Conservation (phyloP, 2,329 filamentous ascomycete genomes). For the Tolypocladium inflatum region DNA sequence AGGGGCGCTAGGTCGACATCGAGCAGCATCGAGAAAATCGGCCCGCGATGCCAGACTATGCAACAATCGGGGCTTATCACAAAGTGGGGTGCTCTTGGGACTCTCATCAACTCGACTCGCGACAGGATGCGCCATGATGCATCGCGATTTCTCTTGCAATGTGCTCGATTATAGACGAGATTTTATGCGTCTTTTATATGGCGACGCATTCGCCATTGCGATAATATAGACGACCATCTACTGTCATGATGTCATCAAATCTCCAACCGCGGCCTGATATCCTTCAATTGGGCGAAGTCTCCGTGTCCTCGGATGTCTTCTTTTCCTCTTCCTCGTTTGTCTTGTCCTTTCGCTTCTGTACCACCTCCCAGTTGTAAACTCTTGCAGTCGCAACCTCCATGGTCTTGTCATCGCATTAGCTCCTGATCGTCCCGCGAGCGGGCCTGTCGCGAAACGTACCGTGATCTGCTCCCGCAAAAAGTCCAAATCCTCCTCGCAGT, state of each 20-base stretch:
- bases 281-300: slow-evolving; percentile 4
- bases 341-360: slow-evolving; percentile 89
- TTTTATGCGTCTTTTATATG: not conserved
- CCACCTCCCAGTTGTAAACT: slow-evolving; percentile 99
- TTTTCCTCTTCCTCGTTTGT: slow-evolving; percentile 44
- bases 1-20: not conserved
- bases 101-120: not conserved
- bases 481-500: slow-evolving; percentile 93
- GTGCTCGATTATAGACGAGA: not conserved
- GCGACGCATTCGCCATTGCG: not conserved
- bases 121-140: not conserved
- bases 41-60: slow-evolving; percentile 6
- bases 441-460: slow-evolving; percentile 37
- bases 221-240: not conserved
- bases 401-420: slow-evolving; percentile 45
- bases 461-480: slow-evolving; percentile 96
- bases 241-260: not conserved
- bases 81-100: not conserved
- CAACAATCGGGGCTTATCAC: slow-evolving; percentile 12
- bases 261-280: not conserved
- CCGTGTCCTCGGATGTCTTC: slow-evolving; percentile 28
- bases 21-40: not conserved
- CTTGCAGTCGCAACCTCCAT: slow-evolving; percentile 93
- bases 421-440: slow-evolving; percentile 4
- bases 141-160: not conserved